Base-by-base conservation (phyloP, 2,329 filamentous ascomycete species). In the Purpureocillium takamizusanense region DNA sequence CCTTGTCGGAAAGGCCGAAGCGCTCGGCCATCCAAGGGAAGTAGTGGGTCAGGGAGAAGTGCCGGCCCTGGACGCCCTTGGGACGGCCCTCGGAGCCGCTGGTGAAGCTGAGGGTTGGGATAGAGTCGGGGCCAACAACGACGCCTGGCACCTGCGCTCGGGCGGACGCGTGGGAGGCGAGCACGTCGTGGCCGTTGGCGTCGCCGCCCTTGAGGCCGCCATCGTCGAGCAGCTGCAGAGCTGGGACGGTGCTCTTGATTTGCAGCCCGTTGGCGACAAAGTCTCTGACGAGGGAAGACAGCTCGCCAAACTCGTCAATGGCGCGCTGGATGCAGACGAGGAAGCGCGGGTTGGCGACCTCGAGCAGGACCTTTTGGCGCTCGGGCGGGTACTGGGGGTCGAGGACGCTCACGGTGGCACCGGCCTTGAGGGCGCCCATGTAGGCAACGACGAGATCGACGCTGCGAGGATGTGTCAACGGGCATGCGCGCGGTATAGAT, bases 21-120 rank as follows among this genome's bases (percentile, higher is more conserved):
- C 69, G 78, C 61, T 92, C 66, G 0, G 86, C 78, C 90, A 97
- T 97, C 89, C 88, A 97, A 15, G 81, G 78, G 55, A 90, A 94
- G 65, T 95, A 97, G 51, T 83, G 81, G 1, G 87, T 76, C 43
- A 97, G 67, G 36, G 78, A 84, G 64, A 83, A 97, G 61, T 97
- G 90, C 12, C 90, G 76, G 1, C 90, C 89, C 40, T 80, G 73
- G 11, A 97, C 90, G 49, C 87, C 87, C 67, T 94, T 95, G 27
- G 87, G 88, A 47, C 76, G 70, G 33, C 85, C 86, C 63, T 94
- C 86, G 1, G 71, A 76, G 4, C 88, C 87, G 7, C 71, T 78
- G 1, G 84, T 88, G 56, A 86, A 88, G 21, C 69, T 75, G 1
- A 95, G 66, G 0, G 83, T 94, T 2, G 83, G 82, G 7, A 72